phyloP scores from a whole-genome alignment of 1,284 basidiomycete genomes.

The Malassezia dermatis region DNA sequence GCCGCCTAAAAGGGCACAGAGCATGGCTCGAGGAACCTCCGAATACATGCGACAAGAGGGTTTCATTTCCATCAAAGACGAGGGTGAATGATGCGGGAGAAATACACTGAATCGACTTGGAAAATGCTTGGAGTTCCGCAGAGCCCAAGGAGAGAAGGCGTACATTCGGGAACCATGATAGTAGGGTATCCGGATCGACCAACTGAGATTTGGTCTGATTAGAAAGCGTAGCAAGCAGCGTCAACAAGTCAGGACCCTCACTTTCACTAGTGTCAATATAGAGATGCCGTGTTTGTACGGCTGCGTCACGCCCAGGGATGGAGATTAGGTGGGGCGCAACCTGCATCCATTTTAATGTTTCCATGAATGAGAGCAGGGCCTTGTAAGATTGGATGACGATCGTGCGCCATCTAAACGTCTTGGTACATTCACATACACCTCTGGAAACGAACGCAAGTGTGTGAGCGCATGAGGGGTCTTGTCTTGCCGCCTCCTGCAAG shows the following conservation, averaged over 20 bases:
- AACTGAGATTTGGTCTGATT: neutral
- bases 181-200: neutral
- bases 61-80: slow-evolving; percentile 3
- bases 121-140: slow-evolving; percentile 16
- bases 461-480: slow-evolving; percentile 19
- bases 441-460: slow-evolving; percentile 27
- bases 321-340: neutral
- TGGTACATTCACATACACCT: slow-evolving; percentile 21
- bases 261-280: slow-evolving; percentile 20
- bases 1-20: neutral
- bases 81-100: neutral
- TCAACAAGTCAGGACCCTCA: slow-evolving; percentile 1
- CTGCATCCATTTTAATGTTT: slow-evolving; percentile 2
- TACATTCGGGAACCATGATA: neutral
- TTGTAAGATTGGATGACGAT: slow-evolving; percentile 9
- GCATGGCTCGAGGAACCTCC: neutral
- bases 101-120: slow-evolving; percentile 6
- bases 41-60: slow-evolving; percentile 3
- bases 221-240: neutral
- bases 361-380: slow-evolving; percentile 12
- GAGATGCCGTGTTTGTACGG: slow-evolving; percentile 13
- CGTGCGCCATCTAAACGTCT: slow-evolving; percentile 23
- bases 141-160: slow-evolving; percentile 10
- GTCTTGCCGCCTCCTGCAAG: neutral
- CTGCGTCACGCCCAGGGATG: neutral